Conservation (phyloP, 306 rosid genomes). For the Delonix regia region DNA sequence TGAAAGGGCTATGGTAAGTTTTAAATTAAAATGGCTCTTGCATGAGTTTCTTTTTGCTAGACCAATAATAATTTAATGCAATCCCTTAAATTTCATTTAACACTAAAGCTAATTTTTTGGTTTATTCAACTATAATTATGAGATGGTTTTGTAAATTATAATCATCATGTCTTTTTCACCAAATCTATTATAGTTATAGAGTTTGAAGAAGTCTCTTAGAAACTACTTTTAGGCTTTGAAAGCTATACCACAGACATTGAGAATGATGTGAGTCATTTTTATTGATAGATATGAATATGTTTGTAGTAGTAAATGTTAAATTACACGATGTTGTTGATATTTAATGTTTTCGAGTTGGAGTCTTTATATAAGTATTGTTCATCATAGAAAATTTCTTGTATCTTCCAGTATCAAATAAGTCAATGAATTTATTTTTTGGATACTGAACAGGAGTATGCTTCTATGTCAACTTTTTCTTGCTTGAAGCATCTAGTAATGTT, state of each 20-base stretch:
- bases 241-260: slow-evolving; percentile 90
- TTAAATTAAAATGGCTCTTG: slow-evolving; percentile 35
- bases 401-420: not conserved
- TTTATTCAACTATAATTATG: slow-evolving; percentile 20
- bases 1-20: slow-evolving; percentile 88
- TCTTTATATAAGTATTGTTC: slow-evolving; percentile 1
- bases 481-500: slow-evolving; percentile 21
- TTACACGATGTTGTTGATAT: not conserved
- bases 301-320: slow-evolving; percentile 28
- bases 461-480: slow-evolving; percentile 22
- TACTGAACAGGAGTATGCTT: slow-evolving; percentile 6
- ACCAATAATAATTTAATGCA: slow-evolving; percentile 24
- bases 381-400: slow-evolving; percentile 1
- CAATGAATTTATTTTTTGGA: slow-evolving; percentile 8
- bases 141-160: slow-evolving; percentile 8
- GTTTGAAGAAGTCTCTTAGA: slow-evolving; percentile 80
- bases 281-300: slow-evolving; percentile 9
- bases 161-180: slow-evolving; percentile 17
- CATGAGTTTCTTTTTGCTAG: slow-evolving; percentile 22
- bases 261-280: slow-evolving; percentile 84
- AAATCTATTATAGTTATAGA: slow-evolving; percentile 68
- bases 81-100: slow-evolving; percentile 16
- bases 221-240: slow-evolving; percentile 85
- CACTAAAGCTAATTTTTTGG: slow-evolving; percentile 14
- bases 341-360: slow-evolving; percentile 15